Base-by-base conservation (phyloP, 1,284 basidiomycete genomes). In the Albatrellus sp. region DNA sequence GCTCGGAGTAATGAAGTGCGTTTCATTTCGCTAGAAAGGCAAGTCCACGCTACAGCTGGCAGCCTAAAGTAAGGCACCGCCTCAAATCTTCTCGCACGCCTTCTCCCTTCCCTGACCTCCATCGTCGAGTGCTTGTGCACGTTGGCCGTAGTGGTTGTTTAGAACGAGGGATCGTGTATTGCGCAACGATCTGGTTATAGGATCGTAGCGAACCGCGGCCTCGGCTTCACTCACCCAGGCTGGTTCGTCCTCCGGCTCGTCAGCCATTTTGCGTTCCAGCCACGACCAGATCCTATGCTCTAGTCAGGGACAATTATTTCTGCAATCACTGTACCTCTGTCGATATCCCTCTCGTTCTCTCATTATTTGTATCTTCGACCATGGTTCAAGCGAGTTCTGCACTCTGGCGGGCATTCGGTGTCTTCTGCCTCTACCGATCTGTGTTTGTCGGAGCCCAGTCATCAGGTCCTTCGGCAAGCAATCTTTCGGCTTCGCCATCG, bases 401-500 rank as follows among this genome's bases (percentile, higher is more conserved):
- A 37, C 35, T 24, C 35, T 14, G 35, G 35, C 35, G 35, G 35
- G 35, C 35, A 7, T 16, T 24, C 7, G 42, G 50, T 51, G 33
- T 43, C 42, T 17, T 28, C 24, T 28, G 43, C 44, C 49, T 52
- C 44, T 50, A 51, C 24, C 4, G 24, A 24, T 24, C 24, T 24
- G 24, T 37, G 43, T 35, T 52, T 40, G 45, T 37, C 24, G 36
- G 39, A 37, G 45, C 52, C 35, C 48, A 38, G 24, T 24, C 17
- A 16, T 13, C n/a, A 38, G 10, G 34, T 35, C 34, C 34, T 38
- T 24, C 37, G 37, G 24, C n/a, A 13, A 24, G 13, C 37, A 38
- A 2, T 17, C 11, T 52, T 44, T 43, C 51, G 6, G 50, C 52
- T 38, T 53, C 57, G 16, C 2, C 37, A 17, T 40, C 39, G 10